Percentiles rank a stretch among this genome's conserved stretches.
Conservation (phyloP, 208 protist species). For the Trypanosoma theileri region DNA sequence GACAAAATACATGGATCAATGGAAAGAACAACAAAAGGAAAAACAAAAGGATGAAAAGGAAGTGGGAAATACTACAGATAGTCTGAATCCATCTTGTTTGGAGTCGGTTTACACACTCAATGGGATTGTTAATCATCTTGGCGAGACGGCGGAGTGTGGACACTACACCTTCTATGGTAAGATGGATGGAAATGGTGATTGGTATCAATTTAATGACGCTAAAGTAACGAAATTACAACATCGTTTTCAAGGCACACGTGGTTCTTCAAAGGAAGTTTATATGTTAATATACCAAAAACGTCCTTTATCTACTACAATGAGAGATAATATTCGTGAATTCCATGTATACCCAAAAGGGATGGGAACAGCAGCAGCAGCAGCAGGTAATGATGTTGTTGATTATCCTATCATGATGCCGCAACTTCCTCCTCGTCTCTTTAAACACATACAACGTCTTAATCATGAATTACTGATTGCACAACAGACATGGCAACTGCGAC, state of each 20-base stretch:
- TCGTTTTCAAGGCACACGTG: conserved; percentile 41
- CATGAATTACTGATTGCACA: conserved; percentile 8
- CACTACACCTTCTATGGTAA: conserved; percentile 85
- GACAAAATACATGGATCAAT: conserved; percentile 47
- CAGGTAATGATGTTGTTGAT: not conserved
- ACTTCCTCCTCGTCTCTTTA: conserved; percentile 10
- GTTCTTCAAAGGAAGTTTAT: conserved; percentile 60
- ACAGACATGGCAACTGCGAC: conserved; percentile 2
- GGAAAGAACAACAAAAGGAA: conserved; percentile 23
- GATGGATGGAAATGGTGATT: conserved; percentile 30
- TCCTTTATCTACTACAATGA: too few species aligned
- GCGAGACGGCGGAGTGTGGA: conserved; percentile 59
- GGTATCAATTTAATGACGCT: conserved; percentile 77
- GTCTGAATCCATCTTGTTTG: not conserved
- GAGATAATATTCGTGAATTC: not conserved
- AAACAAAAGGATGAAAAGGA: not conserved
- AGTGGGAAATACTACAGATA: not conserved
- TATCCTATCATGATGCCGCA: not conserved
- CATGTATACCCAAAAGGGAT: not conserved
- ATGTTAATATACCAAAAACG: conserved; percentile 70
- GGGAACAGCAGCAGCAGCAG: not conserved
- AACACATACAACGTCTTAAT: conserved; percentile 23
- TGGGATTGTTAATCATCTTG: conserved; percentile 76
- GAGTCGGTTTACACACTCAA: conserved; percentile 50
- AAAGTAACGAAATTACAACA: conserved; percentile 43